phyloP scores from a whole-genome alignment of 495 filamentous ascomycete genomes.

The Tetracladium setigerum region DNA sequence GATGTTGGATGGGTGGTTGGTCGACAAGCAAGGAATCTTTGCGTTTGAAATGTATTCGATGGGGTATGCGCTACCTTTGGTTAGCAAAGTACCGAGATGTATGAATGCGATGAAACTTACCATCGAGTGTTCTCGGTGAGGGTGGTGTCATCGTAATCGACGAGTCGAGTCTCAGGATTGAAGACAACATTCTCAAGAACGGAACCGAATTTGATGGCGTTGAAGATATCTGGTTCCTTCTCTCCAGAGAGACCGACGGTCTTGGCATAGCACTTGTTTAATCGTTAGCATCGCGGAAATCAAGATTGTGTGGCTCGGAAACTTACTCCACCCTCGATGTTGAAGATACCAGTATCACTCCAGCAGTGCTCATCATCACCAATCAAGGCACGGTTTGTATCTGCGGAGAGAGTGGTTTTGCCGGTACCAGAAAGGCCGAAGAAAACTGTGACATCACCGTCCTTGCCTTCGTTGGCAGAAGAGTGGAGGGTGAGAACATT shows the following conservation, averaged over 20 bases:
- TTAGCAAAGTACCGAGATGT: background rate
- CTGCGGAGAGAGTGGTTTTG: conserved; percentile 96
- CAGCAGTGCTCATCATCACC: conserved; percentile 99
- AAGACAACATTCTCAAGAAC: conserved; percentile 99
- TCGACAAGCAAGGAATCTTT: conserved; percentile 88
- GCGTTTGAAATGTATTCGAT: conserved; percentile 99
- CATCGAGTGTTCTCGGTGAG: conserved; percentile 97
- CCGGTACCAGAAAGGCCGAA: conserved; percentile 98
- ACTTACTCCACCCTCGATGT: conserved; percentile 83
- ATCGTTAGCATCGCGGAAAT: conserved; percentile 3
- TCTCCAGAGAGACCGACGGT: conserved; percentile 95
- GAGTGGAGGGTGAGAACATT: conserved; percentile 97
- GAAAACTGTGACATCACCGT: conserved; percentile 94
- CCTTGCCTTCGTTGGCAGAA: conserved; percentile 81
- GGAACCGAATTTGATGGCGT: conserved; percentile 92
- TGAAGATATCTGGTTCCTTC: conserved; percentile 98
- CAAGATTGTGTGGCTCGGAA: background rate
- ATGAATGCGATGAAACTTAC: conserved; percentile 21
- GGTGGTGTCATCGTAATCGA: conserved; percentile 92
- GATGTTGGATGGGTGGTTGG: conserved; percentile 91
- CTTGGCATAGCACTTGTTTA: conserved; percentile 80
- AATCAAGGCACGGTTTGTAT: conserved; percentile 91
- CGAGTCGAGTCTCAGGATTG: conserved; percentile 77
- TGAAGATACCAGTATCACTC: conserved; percentile 95
- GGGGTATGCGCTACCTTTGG: conserved; percentile 63